Conservation (phyloP, 352 stramenopile species). For the Globisporangium cylindrosporum region DNA sequence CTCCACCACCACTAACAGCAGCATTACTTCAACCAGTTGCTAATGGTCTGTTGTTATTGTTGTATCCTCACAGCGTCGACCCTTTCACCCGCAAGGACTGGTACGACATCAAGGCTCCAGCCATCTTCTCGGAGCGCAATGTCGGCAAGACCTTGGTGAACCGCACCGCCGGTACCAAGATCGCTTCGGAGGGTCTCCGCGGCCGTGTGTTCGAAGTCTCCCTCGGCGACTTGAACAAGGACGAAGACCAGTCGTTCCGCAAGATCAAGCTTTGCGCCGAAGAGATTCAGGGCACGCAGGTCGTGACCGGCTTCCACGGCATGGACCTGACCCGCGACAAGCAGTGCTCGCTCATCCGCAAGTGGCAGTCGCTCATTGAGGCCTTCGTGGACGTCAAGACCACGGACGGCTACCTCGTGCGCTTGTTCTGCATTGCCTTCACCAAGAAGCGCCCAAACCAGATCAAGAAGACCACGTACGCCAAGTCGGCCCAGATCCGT, state of each 20-base stretch:
- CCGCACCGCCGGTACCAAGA: slow-evolving; percentile 95
- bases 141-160: slow-evolving; percentile 99
- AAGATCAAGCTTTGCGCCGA: slow-evolving; percentile 99
- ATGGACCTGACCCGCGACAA: slow-evolving; percentile 98
- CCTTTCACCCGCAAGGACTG: slow-evolving; percentile 99
- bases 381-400: slow-evolving; percentile 98
- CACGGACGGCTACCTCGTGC: slow-evolving; percentile 98
- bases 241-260: slow-evolving; percentile 96
- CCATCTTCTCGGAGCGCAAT: slow-evolving; percentile 97
- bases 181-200: slow-evolving; percentile 98
- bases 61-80: slow-evolving; percentile 80
- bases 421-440: slow-evolving; percentile 99
- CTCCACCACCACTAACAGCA: background rate
- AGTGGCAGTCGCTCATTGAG: slow-evolving; percentile 99
- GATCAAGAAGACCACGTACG: slow-evolving; percentile 99
- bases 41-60: slow-evolving; percentile 16
- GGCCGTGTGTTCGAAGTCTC: slow-evolving; percentile 99
- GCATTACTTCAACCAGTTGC: background rate
- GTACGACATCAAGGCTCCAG: slow-evolving; percentile 97
- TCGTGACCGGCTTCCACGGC: slow-evolving; percentile 89
- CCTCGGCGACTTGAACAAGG: slow-evolving; percentile 98
- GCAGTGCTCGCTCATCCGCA: slow-evolving; percentile 99
- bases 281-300: slow-evolving; percentile 93
- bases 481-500: slow-evolving; percentile 95
- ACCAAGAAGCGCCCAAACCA: slow-evolving; percentile 99